A percentile compares a stretch with the other conserved stretches of the same genome.
phyloP scores from a whole-genome alignment of 441 rosid genomes.

The Syzygium syzygioides region DNA sequence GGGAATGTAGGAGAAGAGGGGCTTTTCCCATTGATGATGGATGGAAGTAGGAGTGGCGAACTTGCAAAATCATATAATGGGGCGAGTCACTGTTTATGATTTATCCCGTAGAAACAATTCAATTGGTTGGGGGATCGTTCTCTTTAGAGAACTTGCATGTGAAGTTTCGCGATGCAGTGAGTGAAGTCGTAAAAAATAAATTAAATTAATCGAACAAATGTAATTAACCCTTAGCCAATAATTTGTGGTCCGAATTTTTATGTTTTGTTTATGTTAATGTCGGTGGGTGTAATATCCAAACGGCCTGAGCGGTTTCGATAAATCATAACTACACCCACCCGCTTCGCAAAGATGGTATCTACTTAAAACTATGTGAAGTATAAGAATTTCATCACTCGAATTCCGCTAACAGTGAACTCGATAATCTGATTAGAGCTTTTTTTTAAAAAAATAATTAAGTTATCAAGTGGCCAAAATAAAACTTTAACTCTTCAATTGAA shows the following conservation, averaged over 20 bases:
- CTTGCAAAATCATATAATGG: too few relatives aligned
- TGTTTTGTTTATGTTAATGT: too few relatives aligned
- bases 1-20: neutral
- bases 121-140: too few relatives aligned
- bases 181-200: too few relatives aligned
- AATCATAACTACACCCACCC: neutral
- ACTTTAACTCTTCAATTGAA: too few relatives aligned
- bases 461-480: neutral
- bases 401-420: neutral
- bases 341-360: neutral
- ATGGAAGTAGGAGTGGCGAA: too few relatives aligned
- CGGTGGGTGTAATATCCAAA: too few relatives aligned
- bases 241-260: neutral
- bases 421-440: neutral
- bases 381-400: too few relatives aligned
- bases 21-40: neutral
- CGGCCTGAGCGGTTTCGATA: too few relatives aligned
- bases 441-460: neutral
- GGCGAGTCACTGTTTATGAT: neutral
- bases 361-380: neutral
- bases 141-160: neutral
- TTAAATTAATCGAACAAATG: too few relatives aligned
- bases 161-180: neutral
- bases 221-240: too few relatives aligned
- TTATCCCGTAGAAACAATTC: too few relatives aligned